These are phyloP conservation scores for Datisca glomerata DNA, from an alignment of 306 rosid genomes.

Conservation along the genomic window DNA sequence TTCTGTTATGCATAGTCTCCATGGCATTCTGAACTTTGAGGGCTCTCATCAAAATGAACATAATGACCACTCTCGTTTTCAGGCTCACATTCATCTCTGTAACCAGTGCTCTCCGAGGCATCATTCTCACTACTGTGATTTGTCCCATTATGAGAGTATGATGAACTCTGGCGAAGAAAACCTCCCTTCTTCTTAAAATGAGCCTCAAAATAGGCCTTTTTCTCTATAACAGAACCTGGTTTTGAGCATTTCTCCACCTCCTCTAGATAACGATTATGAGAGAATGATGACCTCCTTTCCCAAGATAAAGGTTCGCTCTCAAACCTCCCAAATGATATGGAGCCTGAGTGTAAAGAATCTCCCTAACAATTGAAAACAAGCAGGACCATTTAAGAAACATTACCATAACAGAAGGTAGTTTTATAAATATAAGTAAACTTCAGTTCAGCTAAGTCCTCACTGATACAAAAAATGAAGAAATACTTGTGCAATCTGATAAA, in stretches of 20 bases:
- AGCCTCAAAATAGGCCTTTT: conserved; percentile 69
- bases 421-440: not conserved
- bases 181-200: conserved; percentile 58
- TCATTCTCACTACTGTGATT: conserved; percentile 23
- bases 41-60: conserved; percentile 29
- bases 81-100: conserved; percentile 30
- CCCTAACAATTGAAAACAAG: conserved; percentile 38
- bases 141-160: conserved; percentile 12
- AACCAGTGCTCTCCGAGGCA: conserved; percentile 18
- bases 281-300: conserved; percentile 73
- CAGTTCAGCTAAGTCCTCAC: too few species aligned
- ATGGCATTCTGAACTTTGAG: conserved; percentile 25
- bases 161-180: conserved; percentile 23
- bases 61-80: conserved; percentile 19
- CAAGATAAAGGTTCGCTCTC: conserved; percentile 57
- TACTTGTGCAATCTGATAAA: too few species aligned
- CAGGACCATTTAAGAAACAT: conserved; percentile 6
- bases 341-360: conserved; percentile 63
- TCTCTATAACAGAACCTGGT: conserved; percentile 61
- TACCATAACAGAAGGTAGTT: too few species aligned
- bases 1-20: conserved; percentile 21
- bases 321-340: conserved; percentile 78
- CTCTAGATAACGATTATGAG: conserved; percentile 64
- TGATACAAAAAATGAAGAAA: too few species aligned
- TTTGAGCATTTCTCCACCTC: conserved; percentile 68